phyloP scores from a whole-genome alignment of 208 protist genomes.

The Naegleria lovaniensis region DNA sequence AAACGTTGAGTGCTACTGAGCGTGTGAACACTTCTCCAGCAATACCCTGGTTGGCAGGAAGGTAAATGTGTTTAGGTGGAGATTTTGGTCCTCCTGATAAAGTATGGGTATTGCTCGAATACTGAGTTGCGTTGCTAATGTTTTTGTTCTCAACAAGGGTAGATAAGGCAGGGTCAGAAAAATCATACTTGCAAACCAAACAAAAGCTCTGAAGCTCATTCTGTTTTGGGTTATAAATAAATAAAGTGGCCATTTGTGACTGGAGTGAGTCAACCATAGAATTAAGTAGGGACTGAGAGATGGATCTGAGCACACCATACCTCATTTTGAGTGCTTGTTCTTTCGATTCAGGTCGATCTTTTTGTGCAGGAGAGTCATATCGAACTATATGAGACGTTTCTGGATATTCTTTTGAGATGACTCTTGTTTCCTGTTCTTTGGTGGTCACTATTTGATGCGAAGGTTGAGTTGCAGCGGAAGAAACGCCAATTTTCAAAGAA shows the following conservation, averaged over 20 bases:
- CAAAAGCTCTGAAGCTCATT: not conserved
- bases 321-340: not conserved
- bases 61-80: slow-evolving; percentile 39
- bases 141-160: not conserved
- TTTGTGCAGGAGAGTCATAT: not conserved
- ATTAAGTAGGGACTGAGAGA: not conserved
- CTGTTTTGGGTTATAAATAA: not conserved
- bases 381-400: not conserved
- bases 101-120: not conserved
- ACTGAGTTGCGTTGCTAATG: not conserved
- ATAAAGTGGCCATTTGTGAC: not conserved
- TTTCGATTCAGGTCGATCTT: not conserved
- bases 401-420: not conserved
- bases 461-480: not conserved
- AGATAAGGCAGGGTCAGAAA: not conserved
- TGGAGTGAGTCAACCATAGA: not conserved
- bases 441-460: not conserved
- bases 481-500: not conserved
- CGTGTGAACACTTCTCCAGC: slow-evolving; percentile 58
- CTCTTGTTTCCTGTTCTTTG: too few species aligned
- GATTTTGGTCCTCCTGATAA: not conserved
- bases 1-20: slow-evolving; percentile 57
- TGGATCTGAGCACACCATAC: not conserved
- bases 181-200: not conserved
- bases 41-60: slow-evolving; percentile 57